These are phyloP conservation scores for Aureobasidium sp. DNA, from an alignment of 2,329 filamentous ascomycete genomes.

Conservation along the genomic window DNA sequence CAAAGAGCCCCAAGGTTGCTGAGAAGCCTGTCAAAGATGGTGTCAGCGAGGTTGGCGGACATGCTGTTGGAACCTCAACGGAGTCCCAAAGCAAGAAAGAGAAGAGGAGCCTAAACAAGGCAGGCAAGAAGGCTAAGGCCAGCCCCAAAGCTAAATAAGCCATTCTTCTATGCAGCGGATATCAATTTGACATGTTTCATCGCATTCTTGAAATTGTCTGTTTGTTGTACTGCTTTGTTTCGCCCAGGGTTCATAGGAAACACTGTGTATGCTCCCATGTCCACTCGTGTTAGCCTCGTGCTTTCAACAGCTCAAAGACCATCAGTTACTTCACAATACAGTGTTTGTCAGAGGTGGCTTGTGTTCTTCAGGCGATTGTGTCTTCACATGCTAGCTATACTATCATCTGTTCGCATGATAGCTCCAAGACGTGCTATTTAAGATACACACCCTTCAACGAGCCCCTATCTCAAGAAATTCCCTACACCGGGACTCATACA, in stretches of 20 bases:
- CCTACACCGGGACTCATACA: not conserved
- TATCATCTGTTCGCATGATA: not conserved
- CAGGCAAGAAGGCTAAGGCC: conserved; percentile 14
- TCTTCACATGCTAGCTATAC: not conserved
- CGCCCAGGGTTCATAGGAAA: too few species aligned
- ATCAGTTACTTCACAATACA: not conserved
- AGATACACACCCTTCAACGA: not conserved
- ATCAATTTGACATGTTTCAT: conserved; percentile 9
- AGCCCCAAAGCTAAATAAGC: conserved; percentile 14
- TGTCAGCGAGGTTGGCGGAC: conserved; percentile 12
- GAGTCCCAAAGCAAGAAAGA: conserved; percentile 21
- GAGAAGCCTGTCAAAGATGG: conserved; percentile 11
- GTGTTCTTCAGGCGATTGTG: not conserved
- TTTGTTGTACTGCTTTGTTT: not conserved
- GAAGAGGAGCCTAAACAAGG: conserved; percentile 18
- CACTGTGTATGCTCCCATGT: not conserved
- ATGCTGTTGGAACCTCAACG: conserved; percentile 1
- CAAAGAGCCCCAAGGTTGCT: conserved; percentile 11
- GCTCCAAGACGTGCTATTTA: not conserved
- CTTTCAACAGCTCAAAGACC: not conserved
- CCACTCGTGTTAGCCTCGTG: not conserved
- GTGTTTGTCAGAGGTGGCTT: not conserved
- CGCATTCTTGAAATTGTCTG: too few species aligned
- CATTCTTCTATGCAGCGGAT: not conserved
- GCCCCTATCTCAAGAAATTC: not conserved